Percentiles rank a stretch among this genome's conserved stretches.
These are phyloP conservation scores for Nemania sp. DNA, from an alignment of 2,329 filamentous ascomycete species.

Conservation along the genomic window DNA sequence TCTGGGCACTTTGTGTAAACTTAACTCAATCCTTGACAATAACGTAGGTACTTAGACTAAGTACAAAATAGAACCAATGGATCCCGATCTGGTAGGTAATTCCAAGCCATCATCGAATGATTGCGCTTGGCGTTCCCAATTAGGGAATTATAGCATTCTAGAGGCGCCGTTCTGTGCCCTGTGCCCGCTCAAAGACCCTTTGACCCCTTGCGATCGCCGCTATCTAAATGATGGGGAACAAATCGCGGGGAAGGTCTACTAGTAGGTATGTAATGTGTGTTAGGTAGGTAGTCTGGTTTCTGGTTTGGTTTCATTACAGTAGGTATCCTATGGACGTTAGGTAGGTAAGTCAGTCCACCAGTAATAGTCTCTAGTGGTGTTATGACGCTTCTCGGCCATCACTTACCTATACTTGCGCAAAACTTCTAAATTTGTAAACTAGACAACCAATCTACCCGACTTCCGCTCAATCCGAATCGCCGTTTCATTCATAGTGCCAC, in stretches of 20 bases:
- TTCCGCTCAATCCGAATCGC: background rate
- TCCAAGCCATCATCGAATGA: slow-evolving; percentile 1
- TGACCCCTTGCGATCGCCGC: slow-evolving; percentile 14
- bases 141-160: slow-evolving; percentile 16
- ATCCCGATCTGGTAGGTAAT: slow-evolving; percentile 23
- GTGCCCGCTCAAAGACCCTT: slow-evolving; percentile 1
- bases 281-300: too few species aligned
- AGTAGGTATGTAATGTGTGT: too few species aligned
- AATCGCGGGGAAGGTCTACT: slow-evolving; percentile 29
- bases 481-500: background rate
- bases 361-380: background rate
- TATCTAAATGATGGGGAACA: slow-evolving; percentile 30
- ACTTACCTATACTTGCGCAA: background rate
- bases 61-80: background rate
- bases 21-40: background rate
- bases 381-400: background rate
- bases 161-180: background rate
- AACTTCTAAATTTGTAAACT: background rate
- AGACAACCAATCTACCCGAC: background rate
- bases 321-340: background rate
- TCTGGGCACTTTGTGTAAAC: background rate
- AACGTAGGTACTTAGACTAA: background rate
- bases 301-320: background rate
- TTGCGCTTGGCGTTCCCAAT: slow-evolving; percentile 25
- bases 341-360: background rate